These are phyloP conservation scores for Aspergillus clavatus DNA, from an alignment of 2,329 filamentous ascomycete genomes.

Conservation along the genomic window DNA sequence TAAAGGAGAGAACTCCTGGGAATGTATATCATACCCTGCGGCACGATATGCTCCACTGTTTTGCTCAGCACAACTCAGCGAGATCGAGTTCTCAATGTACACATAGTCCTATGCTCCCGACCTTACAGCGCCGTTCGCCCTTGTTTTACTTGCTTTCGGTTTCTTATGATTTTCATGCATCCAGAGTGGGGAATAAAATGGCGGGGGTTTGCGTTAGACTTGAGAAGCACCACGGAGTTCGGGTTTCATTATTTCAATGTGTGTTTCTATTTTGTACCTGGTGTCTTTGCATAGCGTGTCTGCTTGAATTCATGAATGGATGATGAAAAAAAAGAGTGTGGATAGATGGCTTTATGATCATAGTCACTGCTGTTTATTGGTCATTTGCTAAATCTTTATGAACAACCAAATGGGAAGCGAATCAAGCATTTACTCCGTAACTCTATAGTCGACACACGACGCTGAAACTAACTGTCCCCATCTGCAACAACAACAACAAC, in stretches of 20 bases:
- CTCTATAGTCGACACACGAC: too few species aligned
- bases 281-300: slow-evolving; percentile 5
- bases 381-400: neutral
- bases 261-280: neutral
- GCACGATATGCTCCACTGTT: neutral
- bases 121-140: neutral
- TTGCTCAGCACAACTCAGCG: too few species aligned
- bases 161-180: neutral
- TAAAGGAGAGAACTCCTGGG: neutral
- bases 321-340: neutral
- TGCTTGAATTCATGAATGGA: slow-evolving; percentile 1
- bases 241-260: neutral
- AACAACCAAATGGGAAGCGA: neutral
- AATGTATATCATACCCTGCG: neutral
- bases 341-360: neutral
- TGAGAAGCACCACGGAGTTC: slow-evolving; percentile 1
- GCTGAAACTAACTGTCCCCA: neutral
- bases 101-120: neutral
- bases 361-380: neutral
- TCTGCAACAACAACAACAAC: slow-evolving; percentile 22
- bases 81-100: neutral
- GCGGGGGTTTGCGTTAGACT: neutral
- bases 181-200: neutral
- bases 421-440: too few species aligned
- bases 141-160: neutral